Base-by-base conservation (phyloP, 2,329 filamentous ascomycete genomes). In the Furcasterigmium sp. region DNA sequence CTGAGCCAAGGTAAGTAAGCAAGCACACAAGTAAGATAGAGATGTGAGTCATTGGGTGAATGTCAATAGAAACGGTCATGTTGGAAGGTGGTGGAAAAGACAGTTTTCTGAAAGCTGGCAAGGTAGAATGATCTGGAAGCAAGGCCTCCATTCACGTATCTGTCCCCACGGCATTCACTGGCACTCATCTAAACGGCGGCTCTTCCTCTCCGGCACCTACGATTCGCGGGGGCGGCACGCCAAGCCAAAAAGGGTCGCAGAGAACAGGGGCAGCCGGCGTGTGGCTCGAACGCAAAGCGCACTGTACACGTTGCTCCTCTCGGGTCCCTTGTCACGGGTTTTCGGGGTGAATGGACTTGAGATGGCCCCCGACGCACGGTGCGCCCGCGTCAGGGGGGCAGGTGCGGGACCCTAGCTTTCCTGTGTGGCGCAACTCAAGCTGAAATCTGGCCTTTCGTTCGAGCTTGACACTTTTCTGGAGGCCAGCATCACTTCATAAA, bases 381-480 rank as follows among this genome's bases (percentile, higher is more conserved):
- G 32, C n/a, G 32, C 15, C 29, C 29, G 14, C 32, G 6, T 5
- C 32, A 17, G 11, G 23, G n/a, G n/a, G 32, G n/a, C 9, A 35
- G 32, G n/a, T 17, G 32, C 32, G 32, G n/a, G 14, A 35, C 32
- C 32, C 32, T 35, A 17, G n/a, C 32, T 17, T n/a, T 56, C 52
- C 58, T 50, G 57, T 60, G 58, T 59, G 57, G 56, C 56, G 48
- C 44, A 42, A 25, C 17, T 25, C 47, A 51, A 58, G 52, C 58
- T 69, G 68, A 67, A 70, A 72, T 71, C 66, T 72, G 69, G 69
- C 69, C 68, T 72, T 67, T 69, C 66, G 58, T 60, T 59, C 70
- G 68, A 71, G 66, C 60, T 70, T 55, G 55, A 64, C 58, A 54
- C 59, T 64, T 64, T 63, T 56, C 48, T 54, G 51, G 50, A 50